Conservation (phyloP, 1,139 yeast genomes). For the Pichia sp. region DNA sequence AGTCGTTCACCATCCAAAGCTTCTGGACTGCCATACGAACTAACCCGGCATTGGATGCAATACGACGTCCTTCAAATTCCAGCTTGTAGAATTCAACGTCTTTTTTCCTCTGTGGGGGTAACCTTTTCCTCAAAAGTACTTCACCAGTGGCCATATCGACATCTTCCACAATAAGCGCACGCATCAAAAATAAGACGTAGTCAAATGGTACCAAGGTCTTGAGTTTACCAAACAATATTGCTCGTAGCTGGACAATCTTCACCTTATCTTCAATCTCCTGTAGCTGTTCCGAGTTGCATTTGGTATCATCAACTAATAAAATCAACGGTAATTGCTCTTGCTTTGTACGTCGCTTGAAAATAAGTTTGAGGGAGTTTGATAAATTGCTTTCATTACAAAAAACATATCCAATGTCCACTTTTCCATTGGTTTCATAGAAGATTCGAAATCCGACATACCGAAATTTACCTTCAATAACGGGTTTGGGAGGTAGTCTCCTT, state of each 20-base stretch:
- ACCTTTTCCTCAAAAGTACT: background rate
- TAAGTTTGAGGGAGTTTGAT: background rate
- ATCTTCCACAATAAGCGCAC: background rate
- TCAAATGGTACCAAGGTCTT: background rate
- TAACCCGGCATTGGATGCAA: constrained; percentile 2
- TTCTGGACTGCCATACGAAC: background rate
- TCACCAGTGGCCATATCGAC: background rate
- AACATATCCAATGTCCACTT: background rate
- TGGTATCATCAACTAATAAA: background rate
- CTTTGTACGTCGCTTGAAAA: background rate
- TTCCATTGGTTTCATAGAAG: background rate
- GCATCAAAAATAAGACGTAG: background rate
- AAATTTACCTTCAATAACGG: background rate
- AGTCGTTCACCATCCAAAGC: background rate
- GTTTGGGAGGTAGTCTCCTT: background rate
- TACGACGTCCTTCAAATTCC: background rate
- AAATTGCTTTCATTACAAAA: background rate
- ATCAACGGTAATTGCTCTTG: background rate
- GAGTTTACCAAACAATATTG: background rate
- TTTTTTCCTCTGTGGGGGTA: background rate
- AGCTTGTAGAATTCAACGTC: background rate
- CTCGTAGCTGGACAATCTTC: background rate
- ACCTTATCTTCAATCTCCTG: background rate
- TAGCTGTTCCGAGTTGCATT: background rate
- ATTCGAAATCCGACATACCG: background rate